A percentile compares a stretch with the other conserved stretches of the same genome.
Evolutionary conservation across 202 grass and related monocot genomes (phyloP).

Genomic region (Setaria italica): DNA sequence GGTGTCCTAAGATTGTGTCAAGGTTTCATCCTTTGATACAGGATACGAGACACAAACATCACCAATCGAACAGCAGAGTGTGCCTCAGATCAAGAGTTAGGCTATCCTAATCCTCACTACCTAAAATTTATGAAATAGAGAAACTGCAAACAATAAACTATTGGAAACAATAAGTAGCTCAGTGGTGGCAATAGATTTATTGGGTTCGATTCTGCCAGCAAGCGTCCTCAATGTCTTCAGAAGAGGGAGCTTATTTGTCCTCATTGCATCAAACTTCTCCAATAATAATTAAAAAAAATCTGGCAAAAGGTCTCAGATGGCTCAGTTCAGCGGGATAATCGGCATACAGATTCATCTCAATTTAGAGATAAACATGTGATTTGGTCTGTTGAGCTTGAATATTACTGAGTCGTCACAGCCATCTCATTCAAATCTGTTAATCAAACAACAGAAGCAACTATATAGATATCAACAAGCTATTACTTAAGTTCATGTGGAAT

Average conservation of each 20-base stretch:
- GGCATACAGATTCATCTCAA: conserved; percentile 67
- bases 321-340: conserved; percentile 77
- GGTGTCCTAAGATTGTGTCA: conserved; percentile 88
- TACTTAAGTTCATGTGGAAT: not conserved
- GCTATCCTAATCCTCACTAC: too few relatives aligned
- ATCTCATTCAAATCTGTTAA: not conserved
- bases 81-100: too few relatives aligned
- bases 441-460: not conserved
- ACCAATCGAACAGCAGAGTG: too few relatives aligned
- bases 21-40: conserved; percentile 67
- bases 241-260: conserved; percentile 97
- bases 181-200: conserved; percentile 65
- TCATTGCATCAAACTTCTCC: conserved; percentile 55
- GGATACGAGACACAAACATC: too few relatives aligned
- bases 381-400: conserved; percentile 99
- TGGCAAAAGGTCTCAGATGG: conserved; percentile 13
- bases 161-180: conserved; percentile 44
- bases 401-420: conserved; percentile 65
- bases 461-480: not conserved
- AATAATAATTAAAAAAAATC: not conserved
- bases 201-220: conserved; percentile 98
- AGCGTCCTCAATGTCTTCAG: conserved; percentile 74
- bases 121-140: too few relatives aligned
- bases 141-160: not conserved
- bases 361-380: conserved; percentile 67